Evolutionary conservation across 23 red algal genomes (phyloP), one percentile per base, ranked within the genome.

Genomic region (Gracilaria gracilis): DNA sequence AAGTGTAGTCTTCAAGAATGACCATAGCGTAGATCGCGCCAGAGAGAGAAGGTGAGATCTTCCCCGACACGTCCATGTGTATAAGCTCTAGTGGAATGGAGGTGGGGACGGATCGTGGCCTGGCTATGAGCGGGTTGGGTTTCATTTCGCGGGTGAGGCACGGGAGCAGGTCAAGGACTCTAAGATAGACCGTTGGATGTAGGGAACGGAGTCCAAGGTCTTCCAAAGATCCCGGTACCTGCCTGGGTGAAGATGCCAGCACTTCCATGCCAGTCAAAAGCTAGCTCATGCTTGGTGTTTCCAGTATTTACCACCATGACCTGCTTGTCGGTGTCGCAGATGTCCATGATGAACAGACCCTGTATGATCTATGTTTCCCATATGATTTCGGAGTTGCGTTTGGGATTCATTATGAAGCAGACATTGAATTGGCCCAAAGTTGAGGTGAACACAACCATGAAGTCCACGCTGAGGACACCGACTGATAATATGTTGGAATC

Each of bases 71-170:
- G 46, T 87, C 83, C 40, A 87, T 54, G 24, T 75, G 2, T 50
- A 87, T 47, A 14, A 87, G 28, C 29, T 72, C 83, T 21, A 24
- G 24, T 24, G 21, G 21, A 21, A 66, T 29, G 61, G 61, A 66
- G 7, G 21, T 66, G 9, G 61, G 7, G 61, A 66, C 61, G 9
- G 61, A 66, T 15, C 21, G 7, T 15, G 21, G 61, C 24, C n/a
- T n/a, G n/a, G n/a, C n/a, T n/a, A n/a, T n/a, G n/a, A n/a, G n/a
- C n/a, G n/a, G n/a, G n/a, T n/a, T 21, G 9, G 21, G 61, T 33
- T 87, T 58, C 55, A 87, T 87, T 55, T 87, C 75, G 21, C 61
- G 0, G 14, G 25, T 87, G 4, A 87, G 66, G 19, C 83, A 87
- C 40, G 65, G 14, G 13, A 87, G 50, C 29, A 73, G 20, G 67